These are phyloP conservation scores for Neoascochyta sp. DNA, from an alignment of 2,329 filamentous ascomycete genomes.

Conservation along the genomic window DNA sequence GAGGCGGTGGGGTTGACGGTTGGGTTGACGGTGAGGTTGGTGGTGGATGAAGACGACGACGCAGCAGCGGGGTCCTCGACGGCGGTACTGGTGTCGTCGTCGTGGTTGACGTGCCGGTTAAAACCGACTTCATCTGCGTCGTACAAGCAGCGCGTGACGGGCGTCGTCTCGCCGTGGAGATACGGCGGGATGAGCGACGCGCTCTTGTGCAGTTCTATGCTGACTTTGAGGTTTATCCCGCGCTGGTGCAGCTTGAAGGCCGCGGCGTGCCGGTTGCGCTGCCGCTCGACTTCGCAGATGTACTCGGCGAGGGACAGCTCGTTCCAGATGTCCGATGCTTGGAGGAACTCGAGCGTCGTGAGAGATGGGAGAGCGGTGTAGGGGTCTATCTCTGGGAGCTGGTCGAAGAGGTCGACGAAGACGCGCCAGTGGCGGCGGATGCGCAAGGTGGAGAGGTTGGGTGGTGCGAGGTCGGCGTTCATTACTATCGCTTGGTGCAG, in stretches of 20 bases:
- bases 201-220: constrained; percentile 22
- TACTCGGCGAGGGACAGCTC: constrained; percentile 11
- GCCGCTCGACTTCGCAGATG: constrained; percentile 22
- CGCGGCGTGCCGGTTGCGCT: constrained; percentile 25
- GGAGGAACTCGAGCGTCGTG: constrained; percentile 25
- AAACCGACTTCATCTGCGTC: constrained; percentile 47
- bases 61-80: no score
- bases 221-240: constrained; percentile 27
- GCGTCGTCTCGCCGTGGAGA: constrained; percentile 26
- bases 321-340: constrained; percentile 14
- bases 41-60: no score
- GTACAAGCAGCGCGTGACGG: constrained; percentile 25
- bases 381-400: constrained; percentile 20
- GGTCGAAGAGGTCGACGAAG: constrained; percentile 26
- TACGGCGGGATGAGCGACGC: constrained; percentile 30
- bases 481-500: constrained; percentile 25
- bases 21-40: neutral
- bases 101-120: constrained; percentile 12
- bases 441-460: constrained; percentile 26
- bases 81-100: neutral
- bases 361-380: constrained; percentile 27
- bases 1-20: constrained; percentile 12
- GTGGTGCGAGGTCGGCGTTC: constrained; percentile 26
- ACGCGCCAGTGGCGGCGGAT: constrained; percentile 21
- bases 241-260: constrained; percentile 24